Percentiles rank a stretch among this genome's conserved stretches.
These are phyloP conservation scores for Thielaviopsis punctulata DNA, from an alignment of 2,329 filamentous ascomycete species.

Conservation along the genomic window DNA sequence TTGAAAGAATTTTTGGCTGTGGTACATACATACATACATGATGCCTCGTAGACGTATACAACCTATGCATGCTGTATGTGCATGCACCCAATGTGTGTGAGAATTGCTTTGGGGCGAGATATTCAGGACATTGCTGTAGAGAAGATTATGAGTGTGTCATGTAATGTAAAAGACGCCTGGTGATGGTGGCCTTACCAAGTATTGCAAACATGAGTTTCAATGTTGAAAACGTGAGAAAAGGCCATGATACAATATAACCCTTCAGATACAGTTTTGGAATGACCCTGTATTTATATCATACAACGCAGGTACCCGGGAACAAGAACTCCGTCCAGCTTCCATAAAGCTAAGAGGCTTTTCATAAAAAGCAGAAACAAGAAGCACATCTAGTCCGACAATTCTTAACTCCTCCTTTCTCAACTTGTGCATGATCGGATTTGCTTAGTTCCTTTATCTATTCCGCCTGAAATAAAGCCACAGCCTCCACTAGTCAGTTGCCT, in stretches of 20 bases:
- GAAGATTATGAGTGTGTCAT: neutral
- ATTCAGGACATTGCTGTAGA: neutral
- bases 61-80: too few species aligned
- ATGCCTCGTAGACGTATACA: too few species aligned
- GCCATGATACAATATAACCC: too few species aligned
- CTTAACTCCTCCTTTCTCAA: neutral
- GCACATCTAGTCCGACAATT: neutral
- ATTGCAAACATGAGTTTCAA: too few species aligned
- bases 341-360: neutral
- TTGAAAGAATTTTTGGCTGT: neutral
- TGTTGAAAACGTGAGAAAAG: too few species aligned
- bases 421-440: neutral
- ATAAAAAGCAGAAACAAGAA: too few species aligned
- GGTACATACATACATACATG: neutral
- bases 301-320: neutral
- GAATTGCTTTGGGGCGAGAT: neutral
- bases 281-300: neutral
- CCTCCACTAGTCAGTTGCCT: neutral
- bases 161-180: neutral
- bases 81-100: too few species aligned
- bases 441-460: neutral
- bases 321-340: neutral
- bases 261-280: too few species aligned
- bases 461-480: neutral
- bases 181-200: too few species aligned